Conservation (phyloP, 164 flowering plant species). For the Magnolia kwangsiensis region DNA sequence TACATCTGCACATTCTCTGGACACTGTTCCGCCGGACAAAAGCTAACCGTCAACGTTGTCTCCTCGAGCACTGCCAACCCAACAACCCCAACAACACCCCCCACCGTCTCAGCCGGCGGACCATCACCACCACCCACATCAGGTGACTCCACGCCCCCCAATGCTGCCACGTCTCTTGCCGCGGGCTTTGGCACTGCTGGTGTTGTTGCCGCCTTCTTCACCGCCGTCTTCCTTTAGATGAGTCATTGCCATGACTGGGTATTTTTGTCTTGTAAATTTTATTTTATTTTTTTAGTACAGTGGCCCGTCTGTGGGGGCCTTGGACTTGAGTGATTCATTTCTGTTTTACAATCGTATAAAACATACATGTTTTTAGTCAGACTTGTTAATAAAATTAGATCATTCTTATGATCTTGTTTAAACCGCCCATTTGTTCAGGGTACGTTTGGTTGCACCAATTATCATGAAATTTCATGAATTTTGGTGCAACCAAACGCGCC, state of each 20-base stretch:
- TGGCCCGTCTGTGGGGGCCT: too few relatives aligned
- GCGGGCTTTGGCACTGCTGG: not conserved
- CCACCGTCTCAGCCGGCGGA: not conserved
- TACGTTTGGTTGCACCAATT: too few relatives aligned
- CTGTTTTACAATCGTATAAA: too few relatives aligned
- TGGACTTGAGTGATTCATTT: too few relatives aligned
- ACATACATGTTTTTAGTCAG: too few relatives aligned
- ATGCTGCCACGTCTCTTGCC: not conserved
- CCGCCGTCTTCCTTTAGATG: not conserved
- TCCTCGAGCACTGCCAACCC: not conserved
- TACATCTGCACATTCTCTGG: slow-evolving; percentile 26
- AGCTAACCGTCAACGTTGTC: slow-evolving; percentile 10
- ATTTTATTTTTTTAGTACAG: too few relatives aligned
- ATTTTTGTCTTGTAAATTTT: too few relatives aligned
- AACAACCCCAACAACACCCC: not conserved
- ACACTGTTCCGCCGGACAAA: slow-evolving; percentile 27
- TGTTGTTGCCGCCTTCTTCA: not conserved
- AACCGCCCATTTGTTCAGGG: too few relatives aligned
- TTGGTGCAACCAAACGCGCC: not conserved
- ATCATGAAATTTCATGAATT: too few relatives aligned
- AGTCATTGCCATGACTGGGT: too few relatives aligned
- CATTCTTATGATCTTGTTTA: too few relatives aligned
- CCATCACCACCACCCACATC: not conserved
- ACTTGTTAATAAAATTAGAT: too few relatives aligned
- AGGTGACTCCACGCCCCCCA: not conserved